These are phyloP conservation scores for Mycothermus thermophilus DNA, from an alignment of 495 filamentous ascomycete genomes.

Conservation along the genomic window DNA sequence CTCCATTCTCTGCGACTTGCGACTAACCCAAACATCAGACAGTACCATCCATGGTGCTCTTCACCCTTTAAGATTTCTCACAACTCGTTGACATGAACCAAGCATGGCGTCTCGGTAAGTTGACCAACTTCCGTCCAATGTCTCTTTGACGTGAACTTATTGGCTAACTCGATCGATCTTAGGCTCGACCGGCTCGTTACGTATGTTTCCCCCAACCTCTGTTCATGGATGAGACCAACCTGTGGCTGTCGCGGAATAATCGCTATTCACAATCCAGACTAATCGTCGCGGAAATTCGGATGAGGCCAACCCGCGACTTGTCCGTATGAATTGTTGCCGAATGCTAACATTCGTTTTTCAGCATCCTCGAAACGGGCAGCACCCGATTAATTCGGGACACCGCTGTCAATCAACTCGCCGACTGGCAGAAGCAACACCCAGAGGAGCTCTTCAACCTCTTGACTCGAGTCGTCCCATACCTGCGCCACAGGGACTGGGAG, in stretches of 20 bases:
- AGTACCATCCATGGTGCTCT: too few species aligned
- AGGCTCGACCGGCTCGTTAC: constrained; percentile 89
- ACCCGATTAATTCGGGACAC: constrained; percentile 90
- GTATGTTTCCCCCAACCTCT: constrained; percentile 42
- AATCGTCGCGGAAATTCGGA: not conserved
- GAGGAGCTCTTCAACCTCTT: constrained; percentile 94
- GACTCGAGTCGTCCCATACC: constrained; percentile 87
- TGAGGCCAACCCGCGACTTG: too few species aligned
- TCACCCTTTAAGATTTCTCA: constrained; percentile 2
- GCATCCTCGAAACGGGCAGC: constrained; percentile 89
- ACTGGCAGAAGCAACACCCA: constrained; percentile 94
- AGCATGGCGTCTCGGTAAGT: constrained; percentile 43
- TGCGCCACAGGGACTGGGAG: constrained; percentile 89
- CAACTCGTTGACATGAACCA: constrained; percentile 24
- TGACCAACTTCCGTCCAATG: too few species aligned
- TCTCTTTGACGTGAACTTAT: too few species aligned
- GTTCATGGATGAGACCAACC: not conserved
- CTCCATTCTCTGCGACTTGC: too few species aligned
- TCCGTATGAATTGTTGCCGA: not conserved
- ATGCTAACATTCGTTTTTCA: constrained; percentile 28
- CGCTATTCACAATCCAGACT: too few species aligned
- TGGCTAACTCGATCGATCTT: too few species aligned
- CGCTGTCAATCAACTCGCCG: constrained; percentile 87
- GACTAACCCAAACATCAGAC: too few species aligned
- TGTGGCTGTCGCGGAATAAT: too few species aligned